Evolutionary conservation across 768 basidiomycete species (phyloP).

Genomic region (Amanita pseudoporphyria): DNA sequence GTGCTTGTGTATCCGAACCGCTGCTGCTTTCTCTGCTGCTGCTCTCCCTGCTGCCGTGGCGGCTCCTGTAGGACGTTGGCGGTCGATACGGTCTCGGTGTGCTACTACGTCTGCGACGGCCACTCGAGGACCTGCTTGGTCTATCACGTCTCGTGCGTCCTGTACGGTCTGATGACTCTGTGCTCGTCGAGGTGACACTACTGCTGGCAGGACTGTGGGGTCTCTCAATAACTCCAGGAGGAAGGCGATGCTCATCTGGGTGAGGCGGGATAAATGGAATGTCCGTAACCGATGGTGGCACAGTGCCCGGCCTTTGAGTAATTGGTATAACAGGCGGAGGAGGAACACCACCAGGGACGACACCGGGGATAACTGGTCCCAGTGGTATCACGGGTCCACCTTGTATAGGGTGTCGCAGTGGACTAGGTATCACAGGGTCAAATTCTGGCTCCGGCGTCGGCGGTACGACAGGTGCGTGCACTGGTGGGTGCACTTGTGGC

Average conservation of each 20-base stretch:
- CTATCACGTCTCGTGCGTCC: background rate
- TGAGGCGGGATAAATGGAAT: constrained; percentile 1
- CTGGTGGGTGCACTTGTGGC: background rate
- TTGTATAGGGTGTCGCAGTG: background rate
- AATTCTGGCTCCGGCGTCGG: constrained; percentile 6
- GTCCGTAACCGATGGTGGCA: background rate
- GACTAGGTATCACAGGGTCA: background rate
- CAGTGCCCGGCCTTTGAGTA: background rate
- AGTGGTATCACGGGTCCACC: background rate
- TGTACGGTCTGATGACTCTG: constrained; percentile 4
- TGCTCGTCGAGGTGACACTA: constrained; percentile 7
- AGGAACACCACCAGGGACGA: background rate
- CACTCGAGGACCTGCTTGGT: background rate
- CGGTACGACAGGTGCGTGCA: constrained; percentile 8
- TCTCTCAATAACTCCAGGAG: constrained; percentile 1
- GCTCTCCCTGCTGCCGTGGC: constrained; percentile 1
- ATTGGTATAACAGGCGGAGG: background rate
- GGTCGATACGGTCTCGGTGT: background rate
- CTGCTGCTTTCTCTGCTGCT: constrained; percentile 1
- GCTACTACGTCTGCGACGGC: constrained; percentile 1
- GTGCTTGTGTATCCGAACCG: background rate
- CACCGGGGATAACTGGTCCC: background rate
- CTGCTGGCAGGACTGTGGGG: constrained; percentile 9
- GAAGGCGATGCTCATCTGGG: constrained; percentile 3
- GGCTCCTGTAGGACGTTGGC: constrained; percentile 2